Conservation (phyloP, 225 moss, liverwort and hornwort species). For the Sphagnum contortum region DNA sequence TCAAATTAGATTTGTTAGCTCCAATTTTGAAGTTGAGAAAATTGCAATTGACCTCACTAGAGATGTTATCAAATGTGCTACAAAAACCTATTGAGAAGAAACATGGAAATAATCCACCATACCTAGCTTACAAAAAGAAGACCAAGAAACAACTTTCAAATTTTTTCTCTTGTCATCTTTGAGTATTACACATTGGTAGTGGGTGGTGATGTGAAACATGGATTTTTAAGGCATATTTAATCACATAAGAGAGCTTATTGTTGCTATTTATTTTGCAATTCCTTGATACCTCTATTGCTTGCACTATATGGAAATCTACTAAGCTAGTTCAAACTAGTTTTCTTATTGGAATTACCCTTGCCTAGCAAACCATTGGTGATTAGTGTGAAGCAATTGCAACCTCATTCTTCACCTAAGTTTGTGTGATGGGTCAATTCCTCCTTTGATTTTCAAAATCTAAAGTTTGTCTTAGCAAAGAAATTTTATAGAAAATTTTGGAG, state of each 20-base stretch:
- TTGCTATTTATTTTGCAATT: constrained; percentile 23
- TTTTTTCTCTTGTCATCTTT: too few species aligned
- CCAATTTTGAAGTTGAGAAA: too few species aligned
- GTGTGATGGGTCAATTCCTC: too few species aligned
- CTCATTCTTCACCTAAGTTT: constrained; percentile 12
- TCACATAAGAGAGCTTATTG: too few species aligned
- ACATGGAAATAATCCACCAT: constrained; percentile 62
- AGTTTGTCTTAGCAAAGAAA: too few species aligned
- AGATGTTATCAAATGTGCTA: neutral
- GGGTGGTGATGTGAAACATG: too few species aligned
- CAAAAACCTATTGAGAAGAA: constrained; percentile 72
- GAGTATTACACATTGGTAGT: too few species aligned
- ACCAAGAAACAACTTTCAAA: constrained; percentile 17
- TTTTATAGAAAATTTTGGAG: too few species aligned
- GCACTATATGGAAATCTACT: constrained; percentile 62
- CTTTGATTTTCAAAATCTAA: too few species aligned
- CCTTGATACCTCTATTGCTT: constrained; percentile 74
- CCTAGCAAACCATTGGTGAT: constrained; percentile 61
- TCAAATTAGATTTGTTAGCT: too few species aligned
- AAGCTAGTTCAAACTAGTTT: constrained; percentile 46
- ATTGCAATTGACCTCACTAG: too few species aligned
- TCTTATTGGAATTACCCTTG: constrained; percentile 74
- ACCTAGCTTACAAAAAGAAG: constrained; percentile 52
- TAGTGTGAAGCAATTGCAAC: constrained; percentile 69
- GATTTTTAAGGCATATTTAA: too few species aligned